Evolutionary conservation across 345 rosid species (phyloP), one percentile per base, ranked within the genome.

Genomic region (Lumnitzera littorea): DNA sequence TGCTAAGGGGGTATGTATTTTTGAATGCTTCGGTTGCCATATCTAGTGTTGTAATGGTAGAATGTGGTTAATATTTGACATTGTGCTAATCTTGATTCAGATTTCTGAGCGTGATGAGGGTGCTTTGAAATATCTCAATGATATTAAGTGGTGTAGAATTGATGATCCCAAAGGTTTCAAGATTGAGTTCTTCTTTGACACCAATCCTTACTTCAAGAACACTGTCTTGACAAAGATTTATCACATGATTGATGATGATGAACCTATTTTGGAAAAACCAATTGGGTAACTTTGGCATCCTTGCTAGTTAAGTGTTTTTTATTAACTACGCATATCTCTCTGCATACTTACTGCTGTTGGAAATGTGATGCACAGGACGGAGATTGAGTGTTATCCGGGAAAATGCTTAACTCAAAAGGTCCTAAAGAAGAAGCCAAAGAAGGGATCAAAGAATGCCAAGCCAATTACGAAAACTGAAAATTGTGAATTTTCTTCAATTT

Each of bases 191-290:
- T 78, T 71, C 73, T 95, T 95, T 65, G 95, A 84, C 24, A 61
- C 89, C 27, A 95, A 95, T 70, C 97, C 96, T 23, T 91, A 60
- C 72, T 95, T 95, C 79, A 91, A 84, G 76, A 91, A 88, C 74
- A 12, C 88, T 56, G 76, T 91, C 55, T 77, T 95, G 86, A 83
- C 88, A 2, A 95, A 95, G 83, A 79, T 91, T 17, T 95, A 95
- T 67, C 94, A 95, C 78, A 91, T 95, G 97, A 86, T 91, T 67
- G 99, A 95, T 78, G 99, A 95, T 63, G 95, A 90, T 51, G 99
- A 95, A 56, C 97, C 96, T 24, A 84, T 91, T 63, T 86, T 95
- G 9, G 96, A 86, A 84, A 95, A 86, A 78, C 97, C 99, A 48
- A 84, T 83, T 8, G 99, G 99, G 99, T 84, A 86, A 36, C 43